A percentile compares a stretch with the other conserved stretches of the same genome.
Conservation (phyloP, 2,329 filamentous ascomycete genomes). For the Calycina marina region DNA sequence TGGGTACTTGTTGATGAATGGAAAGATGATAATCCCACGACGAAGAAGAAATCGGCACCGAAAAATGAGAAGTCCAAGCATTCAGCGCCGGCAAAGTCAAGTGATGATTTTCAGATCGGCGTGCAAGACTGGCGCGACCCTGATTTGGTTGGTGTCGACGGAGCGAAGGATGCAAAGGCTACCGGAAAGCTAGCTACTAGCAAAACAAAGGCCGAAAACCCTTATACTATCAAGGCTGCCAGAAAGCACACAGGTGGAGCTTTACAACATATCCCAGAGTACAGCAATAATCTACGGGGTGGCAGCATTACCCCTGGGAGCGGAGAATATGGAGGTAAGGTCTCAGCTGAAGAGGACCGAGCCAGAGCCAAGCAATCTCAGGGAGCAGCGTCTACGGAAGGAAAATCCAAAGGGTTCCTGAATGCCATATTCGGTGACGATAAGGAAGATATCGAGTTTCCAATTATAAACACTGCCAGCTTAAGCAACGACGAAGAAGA, state of each 20-base stretch:
- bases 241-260: constrained; percentile 18
- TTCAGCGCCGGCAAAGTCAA: constrained; percentile 14
- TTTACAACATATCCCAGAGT: constrained; percentile 20
- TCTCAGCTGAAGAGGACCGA: constrained; percentile 11
- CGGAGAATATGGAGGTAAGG: constrained; percentile 43
- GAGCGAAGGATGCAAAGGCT: constrained; percentile 15
- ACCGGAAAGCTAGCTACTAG: constrained; percentile 18
- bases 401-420: constrained; percentile 26
- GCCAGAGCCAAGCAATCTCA: constrained; percentile 15
- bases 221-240: constrained; percentile 10
- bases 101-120: constrained; percentile 65
- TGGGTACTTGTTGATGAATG: constrained; percentile 59
- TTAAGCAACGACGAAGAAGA: constrained; percentile 7
- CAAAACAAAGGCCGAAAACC: constrained; percentile 9
- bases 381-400: constrained; percentile 8
- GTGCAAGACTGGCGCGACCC: constrained; percentile 78
- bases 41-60: constrained; percentile 25
- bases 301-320: constrained; percentile 59
- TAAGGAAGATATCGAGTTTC: constrained; percentile 24
- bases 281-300: constrained; percentile 32
- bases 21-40: constrained; percentile 36
- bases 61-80: constrained; percentile 26
- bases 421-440: constrained; percentile 36
- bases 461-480: constrained; percentile 6
- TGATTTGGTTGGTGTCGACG: constrained; percentile 39